A percentile compares a stretch with the other conserved stretches of the same genome.
Conservation (phyloP, 2,329 filamentous ascomycete genomes). For the Fusarium sp. region DNA sequence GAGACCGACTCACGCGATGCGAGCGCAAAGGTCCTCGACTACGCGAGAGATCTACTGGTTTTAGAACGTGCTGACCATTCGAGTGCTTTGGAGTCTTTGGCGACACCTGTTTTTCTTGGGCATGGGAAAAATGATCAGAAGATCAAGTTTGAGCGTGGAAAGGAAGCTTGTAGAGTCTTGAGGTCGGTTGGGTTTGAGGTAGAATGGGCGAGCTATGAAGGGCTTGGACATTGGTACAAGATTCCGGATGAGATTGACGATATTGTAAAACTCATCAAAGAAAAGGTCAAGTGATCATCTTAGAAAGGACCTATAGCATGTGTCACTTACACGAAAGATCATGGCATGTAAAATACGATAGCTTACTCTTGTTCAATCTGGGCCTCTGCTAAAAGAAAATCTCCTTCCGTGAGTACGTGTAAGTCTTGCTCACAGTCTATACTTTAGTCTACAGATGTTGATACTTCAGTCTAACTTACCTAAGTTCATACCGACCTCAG, state of each 20-base stretch:
- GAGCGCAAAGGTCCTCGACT: conserved; percentile 43
- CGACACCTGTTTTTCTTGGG: conserved; percentile 57
- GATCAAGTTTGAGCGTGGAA: conserved; percentile 49
- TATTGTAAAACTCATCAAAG: conserved; percentile 50
- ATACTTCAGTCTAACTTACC: no score
- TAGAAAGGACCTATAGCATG: no score
- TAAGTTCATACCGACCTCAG: no score
- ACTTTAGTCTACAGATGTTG: no score
- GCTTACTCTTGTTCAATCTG: no score
- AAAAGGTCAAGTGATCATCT: background rate
- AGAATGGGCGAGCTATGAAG: conserved; percentile 48
- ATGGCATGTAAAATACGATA: no score
- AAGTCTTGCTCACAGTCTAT: no score
- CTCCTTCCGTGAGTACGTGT: no score
- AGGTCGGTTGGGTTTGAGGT: conserved; percentile 46
- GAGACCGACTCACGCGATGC: background rate
- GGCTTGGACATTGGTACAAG: conserved; percentile 59
- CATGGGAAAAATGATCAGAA: conserved; percentile 56
- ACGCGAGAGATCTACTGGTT: conserved; percentile 47
- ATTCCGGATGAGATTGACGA: conserved; percentile 58
- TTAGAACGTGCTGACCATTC: conserved; percentile 23
- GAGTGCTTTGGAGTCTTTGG: conserved; percentile 8
- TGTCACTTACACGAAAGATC: no score
- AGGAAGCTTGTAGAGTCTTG: conserved; percentile 44
- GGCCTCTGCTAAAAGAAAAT: no score